Conservation (phyloP, 129 eudicot genomes). For the Artemisia argyi region DNA sequence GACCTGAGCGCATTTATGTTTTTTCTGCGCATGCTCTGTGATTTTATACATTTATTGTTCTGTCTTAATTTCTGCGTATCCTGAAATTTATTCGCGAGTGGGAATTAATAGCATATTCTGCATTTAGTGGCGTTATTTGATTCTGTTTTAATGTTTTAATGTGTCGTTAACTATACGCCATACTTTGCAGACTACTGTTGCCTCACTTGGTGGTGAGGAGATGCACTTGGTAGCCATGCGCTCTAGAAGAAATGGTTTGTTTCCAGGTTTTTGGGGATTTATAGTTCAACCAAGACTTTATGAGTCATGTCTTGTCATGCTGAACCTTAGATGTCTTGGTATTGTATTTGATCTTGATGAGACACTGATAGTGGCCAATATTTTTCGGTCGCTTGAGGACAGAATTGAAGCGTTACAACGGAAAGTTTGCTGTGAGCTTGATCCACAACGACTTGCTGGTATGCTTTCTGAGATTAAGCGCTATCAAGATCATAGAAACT, state of each 20-base stretch:
- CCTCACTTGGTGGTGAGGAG: conserved; percentile 65
- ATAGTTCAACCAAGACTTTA: conserved; percentile 63
- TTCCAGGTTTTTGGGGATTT: conserved; percentile 92
- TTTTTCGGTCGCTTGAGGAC: conserved; percentile 93
- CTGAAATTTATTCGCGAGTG: conserved; percentile 10
- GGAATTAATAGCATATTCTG: neutral
- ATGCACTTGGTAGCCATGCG: conserved; percentile 95
- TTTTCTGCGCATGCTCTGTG: no score
- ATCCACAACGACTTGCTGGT: conserved; percentile 79
- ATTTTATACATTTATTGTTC: no score
- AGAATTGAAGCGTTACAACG: conserved; percentile 83
- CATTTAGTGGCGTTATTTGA: neutral
- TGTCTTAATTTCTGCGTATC: neutral
- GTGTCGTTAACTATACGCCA: conserved; percentile 16
- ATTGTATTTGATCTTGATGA: conserved; percentile 98
- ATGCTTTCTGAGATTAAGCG: conserved; percentile 87
- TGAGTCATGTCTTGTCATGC: conserved; percentile 80
- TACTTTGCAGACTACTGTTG: conserved; percentile 79
- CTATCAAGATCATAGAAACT: conserved; percentile 74
- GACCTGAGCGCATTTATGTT: no score
- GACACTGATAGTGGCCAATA: conserved; percentile 92
- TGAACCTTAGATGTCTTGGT: conserved; percentile 92
- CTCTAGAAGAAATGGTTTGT: conserved; percentile 52
- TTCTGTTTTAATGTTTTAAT: conserved; percentile 1
- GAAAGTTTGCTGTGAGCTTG: conserved; percentile 62